These are phyloP conservation scores for Calonectria crousiana DNA, from an alignment of 2,329 filamentous ascomycete genomes.

Conservation along the genomic window DNA sequence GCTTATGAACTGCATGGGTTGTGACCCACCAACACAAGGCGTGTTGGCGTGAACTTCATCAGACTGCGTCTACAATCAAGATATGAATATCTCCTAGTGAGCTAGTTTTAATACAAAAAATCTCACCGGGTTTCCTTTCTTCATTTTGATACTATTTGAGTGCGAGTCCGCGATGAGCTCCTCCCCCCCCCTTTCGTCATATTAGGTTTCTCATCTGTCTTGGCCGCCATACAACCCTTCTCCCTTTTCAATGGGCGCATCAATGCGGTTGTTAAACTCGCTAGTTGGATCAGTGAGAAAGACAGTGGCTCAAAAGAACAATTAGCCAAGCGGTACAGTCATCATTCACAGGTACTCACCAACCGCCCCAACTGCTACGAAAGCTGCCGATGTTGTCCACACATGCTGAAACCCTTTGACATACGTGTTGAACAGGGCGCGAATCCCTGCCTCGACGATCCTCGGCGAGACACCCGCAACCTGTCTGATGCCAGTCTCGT, in stretches of 20 bases:
- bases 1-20: not conserved
- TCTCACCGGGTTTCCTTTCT: not conserved
- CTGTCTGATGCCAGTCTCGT: conserved; percentile 19
- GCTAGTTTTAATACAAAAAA: not conserved
- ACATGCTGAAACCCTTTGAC: conserved; percentile 28
- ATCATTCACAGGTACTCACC: not conserved
- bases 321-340: not conserved
- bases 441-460: conserved; percentile 14
- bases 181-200: not conserved
- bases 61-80: not conserved
- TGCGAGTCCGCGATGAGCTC: not conserved
- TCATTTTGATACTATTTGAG: not conserved
- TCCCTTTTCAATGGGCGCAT: conserved; percentile 26
- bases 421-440: conserved; percentile 3
- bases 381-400: conserved; percentile 27
- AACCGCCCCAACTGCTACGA: conserved; percentile 19
- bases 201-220: not conserved
- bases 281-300: conserved; percentile 26
- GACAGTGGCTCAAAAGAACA: not conserved
- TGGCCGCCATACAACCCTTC: not conserved
- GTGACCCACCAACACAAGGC: not conserved
- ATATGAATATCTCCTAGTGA: not conserved
- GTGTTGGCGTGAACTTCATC: not conserved
- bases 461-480: conserved; percentile 21
- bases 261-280: conserved; percentile 29